Conservation (phyloP, 768 basidiomycete species). For the Lentinus tigrinus region DNA sequence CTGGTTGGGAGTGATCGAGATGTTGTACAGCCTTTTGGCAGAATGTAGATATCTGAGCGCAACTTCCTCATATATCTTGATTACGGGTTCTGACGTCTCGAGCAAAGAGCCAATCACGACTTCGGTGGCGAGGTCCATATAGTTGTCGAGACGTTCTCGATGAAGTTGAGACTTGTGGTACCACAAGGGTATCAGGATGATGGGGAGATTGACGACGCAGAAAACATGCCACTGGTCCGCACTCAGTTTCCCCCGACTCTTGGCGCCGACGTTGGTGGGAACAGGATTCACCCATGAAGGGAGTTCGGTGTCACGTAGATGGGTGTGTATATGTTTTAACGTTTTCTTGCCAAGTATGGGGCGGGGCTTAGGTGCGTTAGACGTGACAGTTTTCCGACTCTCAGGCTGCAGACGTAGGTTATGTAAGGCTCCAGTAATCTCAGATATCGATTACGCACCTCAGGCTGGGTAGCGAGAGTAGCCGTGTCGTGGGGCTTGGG, state of each 20-base stretch:
- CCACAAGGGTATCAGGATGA: slow-evolving; percentile 39
- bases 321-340: neutral
- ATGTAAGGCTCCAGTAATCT: too few species aligned
- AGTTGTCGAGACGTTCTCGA: slow-evolving; percentile 26
- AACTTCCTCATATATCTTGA: neutral
- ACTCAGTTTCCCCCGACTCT: slow-evolving; percentile 31
- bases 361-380: neutral
- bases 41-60: slow-evolving; percentile 23
- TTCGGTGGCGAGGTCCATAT: slow-evolving; percentile 21
- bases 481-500: too few species aligned
- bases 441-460: too few species aligned
- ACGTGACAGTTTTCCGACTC: too few species aligned
- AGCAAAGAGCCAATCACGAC: slow-evolving; percentile 24
- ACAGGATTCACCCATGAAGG: slow-evolving; percentile 33
- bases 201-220: slow-evolving; percentile 32
- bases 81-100: neutral
- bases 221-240: slow-evolving; percentile 36
- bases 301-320: slow-evolving; percentile 10
- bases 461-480: too few species aligned
- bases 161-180: slow-evolving; percentile 10
- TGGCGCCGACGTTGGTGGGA: slow-evolving; percentile 32
- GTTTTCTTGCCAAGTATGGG: neutral
- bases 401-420: too few species aligned
- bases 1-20: slow-evolving; percentile 32
- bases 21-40: neutral